Evolutionary conservation across 2,329 filamentous ascomycete genomes (phyloP).

Genomic region (Neodidymelliopsis sp.): DNA sequence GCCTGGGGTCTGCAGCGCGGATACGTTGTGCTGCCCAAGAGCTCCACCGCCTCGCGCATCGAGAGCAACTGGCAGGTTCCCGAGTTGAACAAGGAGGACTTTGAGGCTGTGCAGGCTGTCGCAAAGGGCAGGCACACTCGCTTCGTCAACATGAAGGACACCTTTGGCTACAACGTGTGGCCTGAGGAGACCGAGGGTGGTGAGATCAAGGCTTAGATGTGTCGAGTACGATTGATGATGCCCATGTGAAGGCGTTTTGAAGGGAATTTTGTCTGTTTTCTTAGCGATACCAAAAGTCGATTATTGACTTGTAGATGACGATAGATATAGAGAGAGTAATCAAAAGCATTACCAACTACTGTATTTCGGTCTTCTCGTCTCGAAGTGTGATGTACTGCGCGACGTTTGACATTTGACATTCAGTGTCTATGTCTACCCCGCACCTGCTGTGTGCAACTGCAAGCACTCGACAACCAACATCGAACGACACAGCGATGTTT

Average conservation of each 20-base stretch:
- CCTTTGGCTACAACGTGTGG: conserved; percentile 74
- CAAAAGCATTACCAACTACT: conserved; percentile 8
- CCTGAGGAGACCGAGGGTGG: conserved; percentile 49
- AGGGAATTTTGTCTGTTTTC: conserved; percentile 13
- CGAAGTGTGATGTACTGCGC: not conserved
- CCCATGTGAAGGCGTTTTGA: conserved; percentile 11
- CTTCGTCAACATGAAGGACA: conserved; percentile 85
- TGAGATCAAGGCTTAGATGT: conserved; percentile 34
- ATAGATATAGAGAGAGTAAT: conserved; percentile 16
- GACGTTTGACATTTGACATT: too few species aligned
- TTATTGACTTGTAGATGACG: conserved; percentile 18
- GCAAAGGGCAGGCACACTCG: conserved; percentile 71
- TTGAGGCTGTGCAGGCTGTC: conserved; percentile 68
- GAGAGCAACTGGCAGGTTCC: conserved; percentile 71
- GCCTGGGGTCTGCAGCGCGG: conserved; percentile 83
- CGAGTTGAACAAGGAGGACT: conserved; percentile 61
- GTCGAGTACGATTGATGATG: not conserved
- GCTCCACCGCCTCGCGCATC: conserved; percentile 51
- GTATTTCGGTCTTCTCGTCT: not conserved
- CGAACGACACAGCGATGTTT: too few species aligned
- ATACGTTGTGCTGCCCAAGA: conserved; percentile 53
- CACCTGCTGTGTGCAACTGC: too few species aligned
- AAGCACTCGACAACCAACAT: too few species aligned
- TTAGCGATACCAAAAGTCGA: conserved; percentile 37
- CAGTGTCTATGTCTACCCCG: too few species aligned